These are phyloP conservation scores for Herpetospermum pedunculosum DNA, from an alignment of 306 rosid species.

Conservation along the genomic window DNA sequence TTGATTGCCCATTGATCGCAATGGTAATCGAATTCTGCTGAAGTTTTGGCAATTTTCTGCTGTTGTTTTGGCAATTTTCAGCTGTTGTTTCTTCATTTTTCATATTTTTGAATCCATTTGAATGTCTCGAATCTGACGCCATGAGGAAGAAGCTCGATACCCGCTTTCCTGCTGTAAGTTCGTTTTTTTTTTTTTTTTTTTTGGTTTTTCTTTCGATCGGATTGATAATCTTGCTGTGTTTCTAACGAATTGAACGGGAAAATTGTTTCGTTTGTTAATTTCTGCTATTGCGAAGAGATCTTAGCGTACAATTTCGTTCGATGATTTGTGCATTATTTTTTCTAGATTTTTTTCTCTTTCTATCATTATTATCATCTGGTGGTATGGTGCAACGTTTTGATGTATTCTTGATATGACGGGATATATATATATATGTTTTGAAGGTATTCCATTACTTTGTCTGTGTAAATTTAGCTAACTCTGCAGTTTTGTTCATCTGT, in stretches of 20 bases:
- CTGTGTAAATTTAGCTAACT: neutral
- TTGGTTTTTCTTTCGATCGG: neutral
- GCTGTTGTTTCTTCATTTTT: constrained; percentile 12
- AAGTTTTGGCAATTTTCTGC: constrained; percentile 15
- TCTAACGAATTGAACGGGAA: neutral
- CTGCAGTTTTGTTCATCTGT: neutral
- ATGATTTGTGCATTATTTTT: neutral
- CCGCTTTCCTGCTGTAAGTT: constrained; percentile 92
- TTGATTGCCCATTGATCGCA: constrained; percentile 11
- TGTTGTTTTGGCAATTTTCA: constrained; percentile 12
- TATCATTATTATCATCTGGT: neutral
- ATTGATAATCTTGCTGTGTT: constrained; percentile 3
- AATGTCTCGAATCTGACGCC: constrained; percentile 29
- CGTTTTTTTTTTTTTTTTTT: neutral
- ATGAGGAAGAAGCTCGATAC: constrained; percentile 98
- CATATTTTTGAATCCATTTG: constrained; percentile 10
- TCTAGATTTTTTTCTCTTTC: neutral
- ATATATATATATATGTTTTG: too few relatives aligned
- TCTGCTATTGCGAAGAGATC: constrained; percentile 5
- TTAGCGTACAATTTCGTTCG: neutral
- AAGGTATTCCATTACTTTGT: neutral
- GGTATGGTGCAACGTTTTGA: constrained; percentile 4
- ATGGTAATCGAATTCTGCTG: constrained; percentile 22
- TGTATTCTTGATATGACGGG: neutral
- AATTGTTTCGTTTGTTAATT: neutral